Base-by-base conservation (phyloP, 371 early-diverging fungal genomes). In the Lichtheimia ornata region DNA sequence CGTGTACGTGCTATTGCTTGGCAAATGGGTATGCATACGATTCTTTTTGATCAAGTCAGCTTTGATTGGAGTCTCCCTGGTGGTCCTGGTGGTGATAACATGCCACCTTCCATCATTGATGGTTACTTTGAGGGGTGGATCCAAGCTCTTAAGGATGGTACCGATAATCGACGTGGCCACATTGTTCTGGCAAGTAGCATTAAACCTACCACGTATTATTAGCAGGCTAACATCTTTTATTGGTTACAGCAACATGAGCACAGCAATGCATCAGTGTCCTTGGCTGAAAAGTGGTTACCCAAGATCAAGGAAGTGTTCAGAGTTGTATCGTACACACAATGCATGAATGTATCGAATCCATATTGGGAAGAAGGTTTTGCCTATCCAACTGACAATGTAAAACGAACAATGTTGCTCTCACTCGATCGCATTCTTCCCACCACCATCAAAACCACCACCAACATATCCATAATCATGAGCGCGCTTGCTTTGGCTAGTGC, bases 1-100 rank as follows among this genome's bases (percentile, higher is more conserved):
- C 80, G 84, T 63, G 79, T 84, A 40, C 82, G 84, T 62, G 75
- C 77, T 17, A 76, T 80, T 66, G 78, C 82, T n/a, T 72, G 71
- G 70, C 79, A 78, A 58, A 76, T 81, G 79, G 82, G 82, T 56
- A 35, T 81, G 61, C 62, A 61, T 41, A 76, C 79, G 25, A 65
- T 73, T 41, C 30, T 79, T 35, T 83, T 77, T 79, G 72, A 78
- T 43, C 65, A 69, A 56, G 76, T 75, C 40, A 72, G 73, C 15
- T 71, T 76, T 35, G 83, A 80, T 58, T 79, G 80, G 75, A 58
- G 72, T 52, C 71, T 79, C 71, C 71, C 77, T 30, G 76, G 28
- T 28, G 28, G 79, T 41, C 62, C 62, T 11, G 76, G 76, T 59
- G 74, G 76, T 20, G 82, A 82, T 30, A 64, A 58, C 5, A 63